These are phyloP conservation scores for Botrytis pseudocinerea DNA, from an alignment of 2,329 filamentous ascomycete genomes.

Conservation along the genomic window DNA sequence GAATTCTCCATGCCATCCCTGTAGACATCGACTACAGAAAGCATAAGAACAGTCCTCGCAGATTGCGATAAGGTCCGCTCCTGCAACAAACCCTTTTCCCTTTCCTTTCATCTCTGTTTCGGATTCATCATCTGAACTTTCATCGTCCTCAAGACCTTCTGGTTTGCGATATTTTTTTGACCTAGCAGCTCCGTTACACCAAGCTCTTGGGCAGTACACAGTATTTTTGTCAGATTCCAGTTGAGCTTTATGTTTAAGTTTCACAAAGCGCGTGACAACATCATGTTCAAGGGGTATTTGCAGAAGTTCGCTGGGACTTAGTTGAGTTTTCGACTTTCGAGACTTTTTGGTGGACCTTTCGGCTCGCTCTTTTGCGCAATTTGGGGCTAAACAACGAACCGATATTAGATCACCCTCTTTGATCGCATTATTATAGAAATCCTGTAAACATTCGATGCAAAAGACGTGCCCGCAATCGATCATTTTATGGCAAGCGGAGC, in stretches of 20 bases:
- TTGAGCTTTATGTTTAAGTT: conserved; percentile 87
- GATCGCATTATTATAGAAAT: conserved; percentile 89
- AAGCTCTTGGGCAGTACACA: conserved; percentile 86
- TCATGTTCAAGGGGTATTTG: conserved; percentile 72
- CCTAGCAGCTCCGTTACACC: conserved; percentile 87
- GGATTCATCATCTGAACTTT: conserved; percentile 57
- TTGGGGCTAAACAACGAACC: conserved; percentile 77
- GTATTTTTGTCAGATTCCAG: conserved; percentile 90
- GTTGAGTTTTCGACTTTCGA: conserved; percentile 63
- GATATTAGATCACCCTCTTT: conserved; percentile 76
- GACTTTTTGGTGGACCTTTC: conserved; percentile 45
- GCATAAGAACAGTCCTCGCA: conserved; percentile 89
- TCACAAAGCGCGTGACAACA: conserved; percentile 80
- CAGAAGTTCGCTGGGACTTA: conserved; percentile 82
- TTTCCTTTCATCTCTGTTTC: conserved; percentile 39
- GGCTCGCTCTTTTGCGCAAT: conserved; percentile 67
- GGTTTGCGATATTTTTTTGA: conserved; percentile 74
- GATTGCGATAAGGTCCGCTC: conserved; percentile 70
- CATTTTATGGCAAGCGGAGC: conserved; percentile 76
- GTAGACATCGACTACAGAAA: conserved; percentile 70
- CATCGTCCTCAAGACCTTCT: conserved; percentile 61
- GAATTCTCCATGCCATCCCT: conserved; percentile 93
- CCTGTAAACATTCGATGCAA: conserved; percentile 80
- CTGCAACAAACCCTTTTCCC: conserved; percentile 31
- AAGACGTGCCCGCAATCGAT: conserved; percentile 87